phyloP scores from a whole-genome alignment of 2,329 filamentous ascomycete species.

The Aspergillus sp. region DNA sequence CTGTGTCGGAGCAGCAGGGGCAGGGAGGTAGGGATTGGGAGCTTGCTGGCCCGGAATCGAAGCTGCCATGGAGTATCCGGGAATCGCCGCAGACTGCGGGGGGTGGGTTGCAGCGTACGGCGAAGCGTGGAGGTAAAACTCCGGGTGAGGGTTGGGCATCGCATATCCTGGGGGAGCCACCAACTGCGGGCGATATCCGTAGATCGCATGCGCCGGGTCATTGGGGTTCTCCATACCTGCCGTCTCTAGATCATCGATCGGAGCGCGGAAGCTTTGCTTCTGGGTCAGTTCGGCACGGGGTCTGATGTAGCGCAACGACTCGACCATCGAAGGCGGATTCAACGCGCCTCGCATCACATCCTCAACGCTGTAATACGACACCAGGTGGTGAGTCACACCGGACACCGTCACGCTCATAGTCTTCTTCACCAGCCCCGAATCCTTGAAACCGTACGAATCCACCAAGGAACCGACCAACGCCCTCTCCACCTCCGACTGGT shows the following conservation, averaged over 20 bases:
- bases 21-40: constrained; percentile 34
- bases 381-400: constrained; percentile 75
- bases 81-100: constrained; percentile 26
- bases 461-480: constrained; percentile 74
- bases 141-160: constrained; percentile 28
- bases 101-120: constrained; percentile 31
- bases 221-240: constrained; percentile 32
- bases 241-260: constrained; percentile 57
- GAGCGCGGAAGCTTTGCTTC: constrained; percentile 62
- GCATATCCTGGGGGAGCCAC: constrained; percentile 30
- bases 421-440: constrained; percentile 81
- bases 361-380: constrained; percentile 81
- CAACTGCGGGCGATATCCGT: constrained; percentile 37
- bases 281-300: constrained; percentile 57
- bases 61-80: constrained; percentile 30
- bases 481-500: constrained; percentile 47
- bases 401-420: constrained; percentile 77
- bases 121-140: constrained; percentile 33
- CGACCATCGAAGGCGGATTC: constrained; percentile 53
- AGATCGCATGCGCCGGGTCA: constrained; percentile 34
- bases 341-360: constrained; percentile 66
- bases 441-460: constrained; percentile 87
- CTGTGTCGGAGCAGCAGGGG: constrained; percentile 23
- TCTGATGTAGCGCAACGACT: constrained; percentile 45
- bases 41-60: constrained; percentile 28